Evolutionary conservation across 2,329 filamentous ascomycete genomes (phyloP).

Genomic region (Paraphoma chrysanthemicola): DNA sequence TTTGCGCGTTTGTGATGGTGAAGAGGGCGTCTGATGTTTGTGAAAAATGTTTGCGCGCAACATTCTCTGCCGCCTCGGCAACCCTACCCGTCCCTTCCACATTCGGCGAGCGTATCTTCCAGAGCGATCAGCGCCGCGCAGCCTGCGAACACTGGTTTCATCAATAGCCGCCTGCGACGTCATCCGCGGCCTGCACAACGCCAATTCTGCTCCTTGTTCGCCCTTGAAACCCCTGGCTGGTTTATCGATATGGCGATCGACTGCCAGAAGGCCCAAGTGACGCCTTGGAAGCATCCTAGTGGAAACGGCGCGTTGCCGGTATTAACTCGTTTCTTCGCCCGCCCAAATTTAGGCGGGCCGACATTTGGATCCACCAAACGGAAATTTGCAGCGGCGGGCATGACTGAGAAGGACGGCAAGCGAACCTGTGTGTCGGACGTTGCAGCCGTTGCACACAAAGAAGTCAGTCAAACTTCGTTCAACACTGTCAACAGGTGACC

Average conservation of each 20-base stretch:
- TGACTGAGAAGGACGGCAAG: neutral
- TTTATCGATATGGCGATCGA: slow-evolving; percentile 21
- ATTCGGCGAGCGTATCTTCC: slow-evolving; percentile 6
- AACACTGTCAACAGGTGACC: too few species aligned
- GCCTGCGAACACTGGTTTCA: slow-evolving; percentile 17
- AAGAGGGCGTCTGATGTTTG: neutral
- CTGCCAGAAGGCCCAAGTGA: slow-evolving; percentile 5
- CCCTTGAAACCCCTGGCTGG: neutral
- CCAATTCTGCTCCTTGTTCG: slow-evolving; percentile 7
- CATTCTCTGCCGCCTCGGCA: slow-evolving; percentile 7
- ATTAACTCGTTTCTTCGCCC: slow-evolving; percentile 15
- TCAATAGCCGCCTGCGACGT: slow-evolving; percentile 23
- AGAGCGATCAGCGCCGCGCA: slow-evolving; percentile 9
- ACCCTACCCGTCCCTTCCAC: slow-evolving; percentile 15
- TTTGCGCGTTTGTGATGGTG: neutral
- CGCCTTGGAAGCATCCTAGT: slow-evolving; percentile 5
- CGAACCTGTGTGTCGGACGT: neutral
- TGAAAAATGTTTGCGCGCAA: slow-evolving; percentile 8
- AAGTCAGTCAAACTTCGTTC: too few species aligned
- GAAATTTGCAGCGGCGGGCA: neutral
- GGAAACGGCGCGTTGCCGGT: slow-evolving; percentile 20
- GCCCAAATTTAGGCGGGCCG: slow-evolving; percentile 13
- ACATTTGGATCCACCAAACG: slow-evolving; percentile 11
- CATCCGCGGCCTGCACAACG: slow-evolving; percentile 13
- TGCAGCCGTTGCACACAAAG: too few species aligned